A percentile compares a stretch with the other conserved stretches of the same genome.
phyloP scores from a whole-genome alignment of 768 basidiomycete genomes.

The Cytidiella melzeri region DNA sequence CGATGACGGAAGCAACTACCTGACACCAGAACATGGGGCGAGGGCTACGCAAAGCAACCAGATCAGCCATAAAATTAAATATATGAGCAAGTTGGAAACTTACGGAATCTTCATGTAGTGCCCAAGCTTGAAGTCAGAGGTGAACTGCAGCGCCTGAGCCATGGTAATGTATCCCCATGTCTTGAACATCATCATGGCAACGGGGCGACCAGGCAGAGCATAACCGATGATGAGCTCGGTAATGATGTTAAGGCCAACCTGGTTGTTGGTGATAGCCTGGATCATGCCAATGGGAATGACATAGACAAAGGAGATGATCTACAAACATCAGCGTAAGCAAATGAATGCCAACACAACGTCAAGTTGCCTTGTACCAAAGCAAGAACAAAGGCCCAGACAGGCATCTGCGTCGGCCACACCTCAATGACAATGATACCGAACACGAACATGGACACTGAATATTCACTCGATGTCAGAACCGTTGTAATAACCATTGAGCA shows the following conservation, averaged over 20 bases:
- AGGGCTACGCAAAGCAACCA: background rate
- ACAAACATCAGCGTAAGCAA: background rate
- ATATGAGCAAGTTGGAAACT: conserved; percentile 30
- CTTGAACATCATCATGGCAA: conserved; percentile 76
- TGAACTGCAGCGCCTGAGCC: conserved; percentile 59
- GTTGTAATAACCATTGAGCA: background rate
- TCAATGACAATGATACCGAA: conserved; percentile 57
- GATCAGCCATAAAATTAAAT: conserved; percentile 44
- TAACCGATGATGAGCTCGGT: conserved; percentile 66
- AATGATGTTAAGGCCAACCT: conserved; percentile 58
- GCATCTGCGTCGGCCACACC: conserved; percentile 61
- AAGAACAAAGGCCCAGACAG: conserved; percentile 59
- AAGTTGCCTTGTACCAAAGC: conserved; percentile 27
- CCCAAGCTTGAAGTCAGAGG: conserved; percentile 66
- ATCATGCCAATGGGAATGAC: conserved; percentile 75
- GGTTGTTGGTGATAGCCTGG: conserved; percentile 70
- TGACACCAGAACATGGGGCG: conserved; percentile 33
- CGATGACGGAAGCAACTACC: conserved; percentile 50
- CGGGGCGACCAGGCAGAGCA: conserved; percentile 48
- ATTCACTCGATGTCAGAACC: background rate
- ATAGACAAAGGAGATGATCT: conserved; percentile 37
- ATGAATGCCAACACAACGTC: no score
- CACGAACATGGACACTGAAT: conserved; percentile 44
- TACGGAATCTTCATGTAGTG: conserved; percentile 64
- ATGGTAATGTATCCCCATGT: conserved; percentile 60